Percentiles rank a stretch among this genome's conserved stretches.
phyloP scores from a whole-genome alignment of 306 rosid genomes.

The Delonix regia region DNA sequence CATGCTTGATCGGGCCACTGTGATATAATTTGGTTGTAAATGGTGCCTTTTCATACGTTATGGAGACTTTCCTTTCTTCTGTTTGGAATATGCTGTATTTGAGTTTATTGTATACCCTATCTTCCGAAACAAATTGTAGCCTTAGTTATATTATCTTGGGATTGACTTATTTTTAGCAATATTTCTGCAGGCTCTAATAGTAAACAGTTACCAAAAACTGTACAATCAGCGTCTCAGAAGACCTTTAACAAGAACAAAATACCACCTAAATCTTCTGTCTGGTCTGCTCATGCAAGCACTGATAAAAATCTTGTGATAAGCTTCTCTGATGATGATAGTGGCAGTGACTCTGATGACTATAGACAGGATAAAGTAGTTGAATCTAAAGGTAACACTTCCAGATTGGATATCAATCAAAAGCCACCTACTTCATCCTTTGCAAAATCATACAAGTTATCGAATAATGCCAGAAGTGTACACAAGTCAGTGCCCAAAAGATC shows the following conservation, averaged over 20 bases:
- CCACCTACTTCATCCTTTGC: conserved; percentile 49
- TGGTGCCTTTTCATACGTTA: neutral
- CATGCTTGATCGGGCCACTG: neutral
- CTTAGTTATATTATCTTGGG: conserved; percentile 35
- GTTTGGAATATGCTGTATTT: neutral
- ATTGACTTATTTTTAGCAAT: conserved; percentile 42
- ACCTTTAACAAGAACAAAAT: conserved; percentile 48
- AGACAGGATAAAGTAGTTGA: conserved; percentile 43
- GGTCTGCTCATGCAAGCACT: conserved; percentile 53
- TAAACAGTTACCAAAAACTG: conserved; percentile 39
- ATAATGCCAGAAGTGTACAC: conserved; percentile 43
- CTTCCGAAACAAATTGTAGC: conserved; percentile 13
- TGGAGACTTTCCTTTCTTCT: neutral
- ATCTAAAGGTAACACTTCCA: conserved; percentile 46
- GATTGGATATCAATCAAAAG: conserved; percentile 47
- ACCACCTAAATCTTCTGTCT: conserved; percentile 52
- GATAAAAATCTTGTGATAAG: conserved; percentile 80
- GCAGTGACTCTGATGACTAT: conserved; percentile 67
- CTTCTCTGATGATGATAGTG: conserved; percentile 96
- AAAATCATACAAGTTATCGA: conserved; percentile 52
- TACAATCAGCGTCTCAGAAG: conserved; percentile 53
- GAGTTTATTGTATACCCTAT: conserved; percentile 12
- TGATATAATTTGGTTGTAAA: neutral
- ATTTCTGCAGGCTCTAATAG: conserved; percentile 51
- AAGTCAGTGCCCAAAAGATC: conserved; percentile 58